These are phyloP conservation scores for Cymbopogon citratus DNA, from an alignment of 176 grass and related monocot species.

Conservation along the genomic window DNA sequence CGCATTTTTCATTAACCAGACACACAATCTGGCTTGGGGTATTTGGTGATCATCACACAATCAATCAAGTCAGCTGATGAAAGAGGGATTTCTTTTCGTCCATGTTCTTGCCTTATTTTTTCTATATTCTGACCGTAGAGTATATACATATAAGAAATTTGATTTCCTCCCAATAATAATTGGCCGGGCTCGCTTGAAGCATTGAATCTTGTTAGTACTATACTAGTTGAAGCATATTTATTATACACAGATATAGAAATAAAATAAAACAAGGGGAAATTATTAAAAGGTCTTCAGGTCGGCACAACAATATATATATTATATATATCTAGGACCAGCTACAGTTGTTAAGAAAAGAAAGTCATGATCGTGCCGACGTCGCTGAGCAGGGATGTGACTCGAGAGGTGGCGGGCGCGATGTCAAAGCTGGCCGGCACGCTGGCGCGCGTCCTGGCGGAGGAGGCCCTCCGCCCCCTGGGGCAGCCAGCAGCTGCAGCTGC, in stretches of 20 bases:
- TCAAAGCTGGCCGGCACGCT: constrained; percentile 51
- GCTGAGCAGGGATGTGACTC: constrained; percentile 51
- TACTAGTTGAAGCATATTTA: background rate
- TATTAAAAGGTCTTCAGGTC: constrained; percentile 1
- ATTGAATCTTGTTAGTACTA: background rate
- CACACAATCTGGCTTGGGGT: background rate
- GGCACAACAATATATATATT: background rate
- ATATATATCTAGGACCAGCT: background rate
- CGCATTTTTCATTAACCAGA: no score
- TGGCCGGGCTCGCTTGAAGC: background rate
- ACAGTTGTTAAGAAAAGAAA: no score
- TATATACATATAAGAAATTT: background rate
- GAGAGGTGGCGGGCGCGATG: constrained; percentile 51
- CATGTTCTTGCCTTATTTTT: background rate
- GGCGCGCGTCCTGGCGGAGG: constrained; percentile 46
- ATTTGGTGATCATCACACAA: background rate
- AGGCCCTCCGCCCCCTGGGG: constrained; percentile 31
- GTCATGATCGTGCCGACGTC: background rate
- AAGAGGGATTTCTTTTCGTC: background rate
- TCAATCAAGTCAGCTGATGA: background rate
- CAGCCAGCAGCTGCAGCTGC: no score
- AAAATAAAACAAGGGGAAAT: background rate
- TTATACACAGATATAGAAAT: background rate
- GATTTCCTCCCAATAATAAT: background rate
- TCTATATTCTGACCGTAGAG: background rate